A percentile compares a stretch with the other conserved stretches of the same genome.
Evolutionary conservation across 108 stramenopile genomes (phyloP).

Genomic region (Cyclotella baltica): DNA sequence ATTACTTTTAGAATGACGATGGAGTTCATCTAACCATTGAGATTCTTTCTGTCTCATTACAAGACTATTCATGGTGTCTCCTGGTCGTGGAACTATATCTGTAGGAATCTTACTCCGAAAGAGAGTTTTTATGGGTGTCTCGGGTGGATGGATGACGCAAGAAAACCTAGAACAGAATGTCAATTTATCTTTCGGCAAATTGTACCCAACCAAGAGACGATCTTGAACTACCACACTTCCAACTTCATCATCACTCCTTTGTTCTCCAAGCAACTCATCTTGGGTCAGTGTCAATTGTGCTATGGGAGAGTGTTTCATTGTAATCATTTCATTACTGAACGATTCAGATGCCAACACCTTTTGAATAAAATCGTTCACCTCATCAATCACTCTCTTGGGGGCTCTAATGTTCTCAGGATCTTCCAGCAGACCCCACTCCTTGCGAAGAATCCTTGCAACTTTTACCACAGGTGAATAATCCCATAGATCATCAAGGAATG

Average conservation of each 20-base stretch:
- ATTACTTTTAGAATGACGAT: background rate
- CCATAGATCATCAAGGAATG: too few species aligned
- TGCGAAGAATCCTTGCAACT: background rate
- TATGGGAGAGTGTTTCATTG: background rate
- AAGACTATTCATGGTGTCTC: background rate
- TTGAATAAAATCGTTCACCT: background rate
- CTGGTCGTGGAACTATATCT: background rate
- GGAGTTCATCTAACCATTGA: background rate
- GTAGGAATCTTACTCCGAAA: background rate
- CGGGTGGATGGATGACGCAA: background rate
- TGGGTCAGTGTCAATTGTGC: background rate
- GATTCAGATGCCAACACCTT: background rate
- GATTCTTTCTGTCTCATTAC: background rate
- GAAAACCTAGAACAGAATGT: background rate
- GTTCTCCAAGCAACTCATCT: background rate
- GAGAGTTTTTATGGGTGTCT: background rate
- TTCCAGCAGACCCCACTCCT: background rate
- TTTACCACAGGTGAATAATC: background rate
- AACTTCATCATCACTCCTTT: background rate
- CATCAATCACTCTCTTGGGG: background rate
- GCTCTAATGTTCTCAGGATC: background rate
- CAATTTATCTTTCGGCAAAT: background rate
- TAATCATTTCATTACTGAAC: background rate
- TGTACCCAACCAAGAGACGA: background rate
- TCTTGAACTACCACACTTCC: background rate